These are phyloP conservation scores for Alternaria sp. DNA, from an alignment of 2,329 filamentous ascomycete genomes.

Conservation along the genomic window DNA sequence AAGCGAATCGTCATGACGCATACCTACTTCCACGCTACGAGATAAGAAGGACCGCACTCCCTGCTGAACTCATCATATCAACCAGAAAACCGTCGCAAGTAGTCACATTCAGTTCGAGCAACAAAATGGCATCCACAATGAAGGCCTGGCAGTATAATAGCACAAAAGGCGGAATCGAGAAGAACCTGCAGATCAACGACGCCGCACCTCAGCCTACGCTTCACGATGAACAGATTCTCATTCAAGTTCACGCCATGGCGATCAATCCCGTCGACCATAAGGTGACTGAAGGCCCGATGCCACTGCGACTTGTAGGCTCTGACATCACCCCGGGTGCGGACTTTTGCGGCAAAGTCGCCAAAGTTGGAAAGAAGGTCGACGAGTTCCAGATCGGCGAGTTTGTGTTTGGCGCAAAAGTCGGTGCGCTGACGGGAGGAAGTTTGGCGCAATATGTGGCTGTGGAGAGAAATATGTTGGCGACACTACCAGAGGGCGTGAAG, in stretches of 20 bases:
- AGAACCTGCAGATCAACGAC: constrained; percentile 59
- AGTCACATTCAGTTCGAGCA: neutral
- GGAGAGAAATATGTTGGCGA: constrained; percentile 23
- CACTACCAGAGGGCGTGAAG: constrained; percentile 37
- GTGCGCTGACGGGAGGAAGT: constrained; percentile 44
- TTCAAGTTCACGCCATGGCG: constrained; percentile 62
- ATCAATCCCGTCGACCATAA: constrained; percentile 74
- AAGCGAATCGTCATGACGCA: constrained; percentile 13
- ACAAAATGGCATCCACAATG: constrained; percentile 55
- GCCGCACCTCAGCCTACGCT: constrained; percentile 53
- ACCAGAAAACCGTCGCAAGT: neutral
- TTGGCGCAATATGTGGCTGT: constrained; percentile 51
- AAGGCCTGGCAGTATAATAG: constrained; percentile 65
- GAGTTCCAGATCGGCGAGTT: constrained; percentile 47
- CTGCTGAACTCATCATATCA: neutral
- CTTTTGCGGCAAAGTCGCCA: constrained; percentile 60
- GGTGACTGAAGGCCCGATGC: constrained; percentile 59
- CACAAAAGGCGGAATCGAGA: constrained; percentile 59
- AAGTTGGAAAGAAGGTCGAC: constrained; percentile 37
- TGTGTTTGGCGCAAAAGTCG: constrained; percentile 51
- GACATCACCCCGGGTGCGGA: constrained; percentile 58
- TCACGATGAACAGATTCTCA: constrained; percentile 59
- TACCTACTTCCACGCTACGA: constrained; percentile 5
- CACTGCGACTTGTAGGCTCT: constrained; percentile 45
- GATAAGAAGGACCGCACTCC: constrained; percentile 2